A percentile compares a stretch with the other conserved stretches of the same genome.
Conservation (phyloP, 306 rosid species). For the Senna tora region DNA sequence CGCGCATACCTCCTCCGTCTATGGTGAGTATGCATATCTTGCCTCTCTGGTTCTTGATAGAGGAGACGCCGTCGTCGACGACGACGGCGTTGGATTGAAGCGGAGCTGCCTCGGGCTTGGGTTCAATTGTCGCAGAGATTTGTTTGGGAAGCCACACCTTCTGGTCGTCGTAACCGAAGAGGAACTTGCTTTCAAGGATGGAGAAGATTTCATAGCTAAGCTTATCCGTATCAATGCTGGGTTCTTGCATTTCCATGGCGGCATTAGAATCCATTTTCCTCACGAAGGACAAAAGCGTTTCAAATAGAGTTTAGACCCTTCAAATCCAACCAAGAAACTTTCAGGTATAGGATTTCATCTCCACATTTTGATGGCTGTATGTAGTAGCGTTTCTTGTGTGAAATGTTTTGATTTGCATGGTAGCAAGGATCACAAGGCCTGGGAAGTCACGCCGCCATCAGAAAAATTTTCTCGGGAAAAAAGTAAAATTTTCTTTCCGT, state of each 20-base stretch:
- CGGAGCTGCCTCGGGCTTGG: slow-evolving; percentile 45
- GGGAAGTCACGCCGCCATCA: slow-evolving; percentile 42
- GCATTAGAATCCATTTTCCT: slow-evolving; percentile 51
- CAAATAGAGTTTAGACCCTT: not conserved
- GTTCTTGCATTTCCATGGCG: slow-evolving; percentile 79
- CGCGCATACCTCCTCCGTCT: slow-evolving; percentile 96
- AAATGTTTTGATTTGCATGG: slow-evolving; percentile 40
- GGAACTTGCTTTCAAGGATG: slow-evolving; percentile 87
- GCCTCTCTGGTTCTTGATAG: slow-evolving; percentile 91
- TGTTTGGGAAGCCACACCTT: slow-evolving; percentile 93
- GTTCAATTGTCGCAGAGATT: slow-evolving; percentile 48
- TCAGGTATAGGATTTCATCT: not conserved
- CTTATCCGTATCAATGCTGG: slow-evolving; percentile 96
- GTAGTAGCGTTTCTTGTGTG: not conserved
- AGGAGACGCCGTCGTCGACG: slow-evolving; percentile 44
- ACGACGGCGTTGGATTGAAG: slow-evolving; percentile 8
- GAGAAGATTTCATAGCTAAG: slow-evolving; percentile 97
- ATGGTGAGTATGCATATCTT: slow-evolving; percentile 91
- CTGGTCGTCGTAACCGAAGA: slow-evolving; percentile 95
- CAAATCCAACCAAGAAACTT: not conserved
- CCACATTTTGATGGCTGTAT: not conserved
- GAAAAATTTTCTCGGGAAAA: not conserved
- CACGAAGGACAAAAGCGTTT: not conserved
- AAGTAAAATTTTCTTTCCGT: not conserved
- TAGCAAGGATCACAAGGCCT: slow-evolving; percentile 21